phyloP scores from a whole-genome alignment of 805 yeast species.

The Teunomyces atbi region DNA sequence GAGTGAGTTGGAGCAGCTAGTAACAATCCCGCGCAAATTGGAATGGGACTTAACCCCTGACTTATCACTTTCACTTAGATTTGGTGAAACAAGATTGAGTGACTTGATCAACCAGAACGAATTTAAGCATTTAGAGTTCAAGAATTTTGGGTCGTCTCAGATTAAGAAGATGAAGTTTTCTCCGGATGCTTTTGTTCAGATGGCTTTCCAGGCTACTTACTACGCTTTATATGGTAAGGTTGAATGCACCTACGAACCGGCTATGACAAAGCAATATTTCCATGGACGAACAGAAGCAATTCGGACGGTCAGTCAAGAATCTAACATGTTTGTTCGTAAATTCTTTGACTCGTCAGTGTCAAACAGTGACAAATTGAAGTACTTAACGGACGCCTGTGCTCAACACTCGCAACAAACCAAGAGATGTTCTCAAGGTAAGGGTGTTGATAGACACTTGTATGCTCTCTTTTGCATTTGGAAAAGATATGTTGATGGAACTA shows the following conservation, averaged over 20 bases:
- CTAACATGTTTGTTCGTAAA: conserved; percentile 78
- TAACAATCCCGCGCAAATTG: conserved; percentile 77
- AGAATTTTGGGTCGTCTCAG: conserved; percentile 66
- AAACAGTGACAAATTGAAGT: conserved; percentile 56
- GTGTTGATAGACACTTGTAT: conserved; percentile 90
- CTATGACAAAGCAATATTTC: conserved; percentile 84
- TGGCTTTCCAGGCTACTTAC: conserved; percentile 91
- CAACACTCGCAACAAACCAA: conserved; percentile 68
- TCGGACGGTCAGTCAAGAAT: conserved; percentile 77
- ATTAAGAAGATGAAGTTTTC: conserved; percentile 84
- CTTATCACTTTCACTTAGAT: conserved; percentile 72
- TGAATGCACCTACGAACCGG: conserved; percentile 94
- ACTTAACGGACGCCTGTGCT: conserved; percentile 65
- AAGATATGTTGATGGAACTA: conserved; percentile 43
- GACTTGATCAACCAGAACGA: conserved; percentile 90
- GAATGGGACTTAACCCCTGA: conserved; percentile 85
- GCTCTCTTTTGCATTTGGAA: conserved; percentile 90
- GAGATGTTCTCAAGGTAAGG: conserved; percentile 70
- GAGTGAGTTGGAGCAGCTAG: conserved; percentile 35
- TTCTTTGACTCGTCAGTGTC: conserved; percentile 68
- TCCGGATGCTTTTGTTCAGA: conserved; percentile 93
- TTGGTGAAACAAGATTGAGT: conserved; percentile 85
- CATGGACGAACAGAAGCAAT: conserved; percentile 95
- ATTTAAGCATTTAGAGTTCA: conserved; percentile 75
- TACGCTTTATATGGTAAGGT: conserved; percentile 90